Base-by-base conservation (phyloP, 2,329 filamentous ascomycete species). In the Colletotrichum spinosum region DNA sequence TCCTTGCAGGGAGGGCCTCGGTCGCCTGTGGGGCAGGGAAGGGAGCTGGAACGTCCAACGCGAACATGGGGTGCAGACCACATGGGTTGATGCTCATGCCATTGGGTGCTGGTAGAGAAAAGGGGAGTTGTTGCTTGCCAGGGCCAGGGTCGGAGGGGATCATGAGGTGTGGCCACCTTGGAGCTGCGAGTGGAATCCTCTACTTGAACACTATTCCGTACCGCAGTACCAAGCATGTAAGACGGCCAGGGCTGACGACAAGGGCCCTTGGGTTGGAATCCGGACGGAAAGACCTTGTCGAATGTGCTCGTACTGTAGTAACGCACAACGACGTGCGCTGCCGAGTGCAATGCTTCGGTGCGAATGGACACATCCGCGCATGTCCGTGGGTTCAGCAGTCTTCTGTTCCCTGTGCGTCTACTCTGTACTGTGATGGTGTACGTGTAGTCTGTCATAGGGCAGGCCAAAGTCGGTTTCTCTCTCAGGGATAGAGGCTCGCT, bases 51-150 rank as follows among this genome's bases (percentile, higher is more conserved):
- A 68, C 58, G 46, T 69, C 67, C 60, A 69, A 65, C 45, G 54
- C 65, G 61, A 65, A 66, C 67, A 69, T 69, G 67, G 67, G 67
- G 67, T 68, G 60, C 65, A 65, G 54, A 41, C 61, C 60, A 60
- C 65, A 68, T 59, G 65, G 65, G 67, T 67, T 55, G 46, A 56
- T 49, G 44, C 50, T 60, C 53, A 65, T 68, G 60, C 65, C 65
- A 69, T 68, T 66, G 67, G 67, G 56, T 46, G 38, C 39, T 41
- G 39, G 49, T 17, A 33, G 58, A 52, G 57, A 67, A 59, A 66
- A 51, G 63, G 66, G 54, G 55, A 57, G 55, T 54, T 25, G 37
- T 4, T 50, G 41, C 49, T 25, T 33, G 42, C 44, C 54, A 38
- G 60, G 60, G 25, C 25, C 25, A 25, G 25, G 25, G 25, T 25